These are phyloP conservation scores for Irpex sp. DNA, from an alignment of 1,284 basidiomycete genomes.

Conservation along the genomic window DNA sequence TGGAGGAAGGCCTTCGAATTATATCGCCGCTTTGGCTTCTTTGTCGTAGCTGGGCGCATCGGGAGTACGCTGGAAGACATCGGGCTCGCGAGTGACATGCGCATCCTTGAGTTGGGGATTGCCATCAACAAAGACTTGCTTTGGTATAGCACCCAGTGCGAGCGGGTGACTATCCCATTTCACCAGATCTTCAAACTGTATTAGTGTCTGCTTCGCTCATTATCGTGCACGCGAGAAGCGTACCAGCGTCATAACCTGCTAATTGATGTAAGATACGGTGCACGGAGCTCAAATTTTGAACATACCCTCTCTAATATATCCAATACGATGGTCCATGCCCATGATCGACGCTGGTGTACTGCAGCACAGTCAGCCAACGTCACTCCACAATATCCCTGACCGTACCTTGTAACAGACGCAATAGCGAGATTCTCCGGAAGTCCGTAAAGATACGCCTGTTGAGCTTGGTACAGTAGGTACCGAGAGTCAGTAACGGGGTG, in stretches of 20 bases:
- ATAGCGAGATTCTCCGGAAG: constrained; percentile 43
- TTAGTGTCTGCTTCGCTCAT: background rate
- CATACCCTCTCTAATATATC: constrained; percentile 49
- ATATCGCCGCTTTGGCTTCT: constrained; percentile 46
- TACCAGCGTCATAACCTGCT: constrained; percentile 32
- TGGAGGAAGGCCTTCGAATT: constrained; percentile 68
- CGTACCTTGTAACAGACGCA: constrained; percentile 47
- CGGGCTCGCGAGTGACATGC: constrained; percentile 42
- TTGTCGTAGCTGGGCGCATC: constrained; percentile 59
- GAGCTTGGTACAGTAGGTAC: constrained; percentile 67
- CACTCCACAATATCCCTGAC: too few relatives aligned
- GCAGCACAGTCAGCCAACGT: background rate
- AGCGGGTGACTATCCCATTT: constrained; percentile 32
- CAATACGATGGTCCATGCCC: constrained; percentile 66
- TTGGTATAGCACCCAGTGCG: constrained; percentile 66
- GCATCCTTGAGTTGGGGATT: constrained; percentile 50
- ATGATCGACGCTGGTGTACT: constrained; percentile 58
- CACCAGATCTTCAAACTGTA: constrained; percentile 58
- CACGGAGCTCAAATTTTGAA: constrained; percentile 9
- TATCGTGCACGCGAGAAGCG: background rate
- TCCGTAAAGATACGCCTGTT: constrained; percentile 62
- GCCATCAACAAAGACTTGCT: constrained; percentile 69
- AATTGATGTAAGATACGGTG: background rate
- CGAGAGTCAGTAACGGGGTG: constrained; percentile 67
- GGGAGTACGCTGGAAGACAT: constrained; percentile 47